These are phyloP conservation scores for Suillus subaureus DNA, from an alignment of 768 basidiomycete species.

Conservation along the genomic window DNA sequence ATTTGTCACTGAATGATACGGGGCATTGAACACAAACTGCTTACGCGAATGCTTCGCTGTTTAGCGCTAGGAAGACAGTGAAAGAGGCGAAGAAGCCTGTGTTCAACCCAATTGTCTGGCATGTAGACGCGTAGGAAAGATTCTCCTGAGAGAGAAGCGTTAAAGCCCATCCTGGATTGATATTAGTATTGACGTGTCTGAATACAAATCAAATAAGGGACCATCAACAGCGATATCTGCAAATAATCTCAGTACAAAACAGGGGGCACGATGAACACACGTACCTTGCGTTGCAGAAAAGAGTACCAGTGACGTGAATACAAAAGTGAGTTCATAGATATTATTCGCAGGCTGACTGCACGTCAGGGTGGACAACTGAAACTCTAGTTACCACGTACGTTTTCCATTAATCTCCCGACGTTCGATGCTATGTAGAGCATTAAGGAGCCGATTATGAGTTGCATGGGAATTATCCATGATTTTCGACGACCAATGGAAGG, in stretches of 20 bases:
- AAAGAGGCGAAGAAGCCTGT: constrained; percentile 95
- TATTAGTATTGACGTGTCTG: constrained; percentile 32
- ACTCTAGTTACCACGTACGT: constrained; percentile 47
- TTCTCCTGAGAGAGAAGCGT: constrained; percentile 91
- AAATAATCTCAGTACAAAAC: constrained; percentile 19
- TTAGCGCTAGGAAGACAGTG: constrained; percentile 96
- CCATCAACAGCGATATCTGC: constrained; percentile 97
- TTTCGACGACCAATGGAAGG: constrained; percentile 88
- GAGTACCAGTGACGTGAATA: constrained; percentile 89
- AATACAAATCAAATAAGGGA: constrained; percentile 44
- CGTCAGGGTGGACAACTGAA: constrained; percentile 10
- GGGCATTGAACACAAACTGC: constrained; percentile 24
- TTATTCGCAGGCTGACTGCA: constrained; percentile 73
- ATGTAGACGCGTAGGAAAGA: constrained; percentile 95
- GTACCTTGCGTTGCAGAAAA: constrained; percentile 97
- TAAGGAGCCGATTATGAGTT: constrained; percentile 81
- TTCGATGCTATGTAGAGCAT: constrained; percentile 80
- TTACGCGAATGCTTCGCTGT: constrained; percentile 89
- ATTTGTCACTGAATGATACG: constrained; percentile 13
- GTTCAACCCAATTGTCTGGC: constrained; percentile 96
- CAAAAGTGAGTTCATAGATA: constrained; percentile 71
- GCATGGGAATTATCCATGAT: constrained; percentile 99
- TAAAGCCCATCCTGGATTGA: constrained; percentile 68
- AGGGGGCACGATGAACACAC: constrained; percentile 18
- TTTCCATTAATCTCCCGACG: constrained; percentile 74